A percentile compares a stretch with the other conserved stretches of the same genome.
Conservation (phyloP, 148 eudicot species). For the Dysphania ambrosioides region DNA sequence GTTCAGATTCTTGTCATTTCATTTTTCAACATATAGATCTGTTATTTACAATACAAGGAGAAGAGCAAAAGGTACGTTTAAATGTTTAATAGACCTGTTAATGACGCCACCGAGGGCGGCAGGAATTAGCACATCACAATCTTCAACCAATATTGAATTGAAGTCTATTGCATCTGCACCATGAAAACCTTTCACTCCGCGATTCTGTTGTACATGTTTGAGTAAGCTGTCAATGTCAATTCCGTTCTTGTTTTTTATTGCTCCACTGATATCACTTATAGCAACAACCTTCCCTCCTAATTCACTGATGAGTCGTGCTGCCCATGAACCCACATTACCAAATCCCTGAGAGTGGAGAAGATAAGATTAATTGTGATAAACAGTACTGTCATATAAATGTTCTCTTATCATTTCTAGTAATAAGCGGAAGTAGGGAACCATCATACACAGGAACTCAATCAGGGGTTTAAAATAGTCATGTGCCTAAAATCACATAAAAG, state of each 20-base stretch:
- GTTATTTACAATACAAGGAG: background rate
- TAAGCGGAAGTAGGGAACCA: background rate
- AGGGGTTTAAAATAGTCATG: background rate
- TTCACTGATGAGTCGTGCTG: conserved; percentile 78
- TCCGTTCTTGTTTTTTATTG: conserved; percentile 72
- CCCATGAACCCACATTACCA: conserved; percentile 98
- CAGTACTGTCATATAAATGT: background rate
- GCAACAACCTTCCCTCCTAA: conserved; percentile 86
- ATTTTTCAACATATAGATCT: background rate
- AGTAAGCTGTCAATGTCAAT: conserved; percentile 69
- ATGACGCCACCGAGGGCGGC: conserved; percentile 99
- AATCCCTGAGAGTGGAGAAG: conserved; percentile 58
- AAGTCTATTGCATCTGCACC: conserved; percentile 63
- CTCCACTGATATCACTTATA: conserved; percentile 85
- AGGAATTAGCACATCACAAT: conserved; percentile 93
- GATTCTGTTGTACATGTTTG: conserved; percentile 59
- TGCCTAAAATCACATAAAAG: background rate
- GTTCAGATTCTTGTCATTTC: background rate
- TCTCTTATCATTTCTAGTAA: background rate
- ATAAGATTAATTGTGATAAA: conserved; percentile 1
- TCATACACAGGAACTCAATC: background rate
- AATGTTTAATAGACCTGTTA: conserved; percentile 47
- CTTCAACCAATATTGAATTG: conserved; percentile 72
- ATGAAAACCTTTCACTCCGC: conserved; percentile 78
- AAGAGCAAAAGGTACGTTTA: background rate